These are phyloP conservation scores for Aspergillus conjunctus DNA, from an alignment of 495 filamentous ascomycete species.

Conservation along the genomic window DNA sequence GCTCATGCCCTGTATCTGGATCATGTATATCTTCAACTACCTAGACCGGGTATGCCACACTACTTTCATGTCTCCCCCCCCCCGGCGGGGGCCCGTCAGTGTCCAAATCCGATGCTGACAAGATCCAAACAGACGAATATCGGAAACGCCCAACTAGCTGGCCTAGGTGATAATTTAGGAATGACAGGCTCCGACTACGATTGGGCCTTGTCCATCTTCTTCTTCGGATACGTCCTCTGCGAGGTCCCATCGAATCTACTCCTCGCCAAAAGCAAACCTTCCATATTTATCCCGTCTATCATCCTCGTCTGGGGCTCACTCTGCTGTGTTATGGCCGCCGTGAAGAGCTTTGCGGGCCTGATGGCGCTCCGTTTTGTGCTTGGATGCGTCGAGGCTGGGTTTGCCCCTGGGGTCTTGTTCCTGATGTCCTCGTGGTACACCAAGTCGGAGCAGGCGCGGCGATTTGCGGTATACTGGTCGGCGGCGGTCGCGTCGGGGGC, in stretches of 20 bases:
- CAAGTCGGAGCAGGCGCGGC: conserved; percentile 44
- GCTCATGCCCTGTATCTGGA: conserved; percentile 48
- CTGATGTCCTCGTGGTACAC: conserved; percentile 52
- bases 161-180: conserved; percentile 38
- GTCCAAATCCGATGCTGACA: no score
- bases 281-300: conserved; percentile 38
- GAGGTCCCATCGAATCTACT: conserved; percentile 49
- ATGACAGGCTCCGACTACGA: conserved; percentile 30
- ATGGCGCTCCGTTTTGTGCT: conserved; percentile 38
- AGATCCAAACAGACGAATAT: conserved; percentile 25
- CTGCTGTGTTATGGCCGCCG: conserved; percentile 37
- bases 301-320: conserved; percentile 42
- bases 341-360: conserved; percentile 41
- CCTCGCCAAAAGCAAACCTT: conserved; percentile 34
- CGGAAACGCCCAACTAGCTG: conserved; percentile 44
- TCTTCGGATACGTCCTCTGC: conserved; percentile 48
- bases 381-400: conserved; percentile 43
- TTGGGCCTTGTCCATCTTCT: conserved; percentile 39
- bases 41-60: conserved; percentile 33
- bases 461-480: conserved; percentile 42
- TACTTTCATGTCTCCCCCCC: no score
- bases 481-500: conserved; percentile 46
- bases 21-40: conserved; percentile 49
- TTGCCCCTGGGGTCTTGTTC: conserved; percentile 44
- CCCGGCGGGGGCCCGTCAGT: no score